Conservation (phyloP, 2,329 filamentous ascomycete species). For the Epichloe sylvatica region DNA sequence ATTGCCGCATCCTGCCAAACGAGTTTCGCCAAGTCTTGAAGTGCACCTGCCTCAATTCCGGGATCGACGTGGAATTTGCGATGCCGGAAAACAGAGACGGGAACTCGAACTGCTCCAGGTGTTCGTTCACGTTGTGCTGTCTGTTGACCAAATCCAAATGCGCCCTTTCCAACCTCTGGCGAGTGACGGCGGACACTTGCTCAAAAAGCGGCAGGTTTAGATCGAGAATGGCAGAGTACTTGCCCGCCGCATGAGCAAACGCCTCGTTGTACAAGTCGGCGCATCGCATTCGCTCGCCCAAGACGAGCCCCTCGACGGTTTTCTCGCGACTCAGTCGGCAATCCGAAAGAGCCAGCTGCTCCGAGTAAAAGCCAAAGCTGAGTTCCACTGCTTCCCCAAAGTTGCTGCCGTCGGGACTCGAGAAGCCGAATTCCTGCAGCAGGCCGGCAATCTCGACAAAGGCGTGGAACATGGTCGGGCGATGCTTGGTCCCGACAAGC, state of each 20-base stretch:
- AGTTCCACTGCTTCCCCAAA: conserved; percentile 47
- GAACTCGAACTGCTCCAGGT: conserved; percentile 82
- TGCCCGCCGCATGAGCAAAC: conserved; percentile 81
- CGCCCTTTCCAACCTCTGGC: conserved; percentile 68
- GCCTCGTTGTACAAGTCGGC: conserved; percentile 77
- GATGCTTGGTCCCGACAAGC: conserved; percentile 41
- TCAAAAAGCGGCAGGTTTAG: conserved; percentile 55
- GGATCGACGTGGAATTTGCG: conserved; percentile 66
- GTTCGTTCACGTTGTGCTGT: conserved; percentile 53
- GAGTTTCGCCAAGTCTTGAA: conserved; percentile 73
- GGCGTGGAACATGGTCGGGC: conserved; percentile 38
- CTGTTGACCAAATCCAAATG: conserved; percentile 66
- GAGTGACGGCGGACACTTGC: conserved; percentile 56
- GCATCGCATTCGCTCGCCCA: conserved; percentile 77
- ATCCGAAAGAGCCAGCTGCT: conserved; percentile 64
- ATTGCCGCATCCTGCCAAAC: conserved; percentile 62
- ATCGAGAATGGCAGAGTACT: conserved; percentile 58
- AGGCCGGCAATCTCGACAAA: conserved; percentile 40
- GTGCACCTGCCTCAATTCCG: conserved; percentile 61
- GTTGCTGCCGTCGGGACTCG: conserved; percentile 39
- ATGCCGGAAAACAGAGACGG: conserved; percentile 79
- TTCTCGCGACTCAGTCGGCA: conserved; percentile 73
- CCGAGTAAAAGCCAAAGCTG: conserved; percentile 61
- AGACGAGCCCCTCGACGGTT: conserved; percentile 75
- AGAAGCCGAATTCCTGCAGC: conserved; percentile 44